Conservation (phyloP, 345 rosid species). For the Corchorus olitorius region DNA sequence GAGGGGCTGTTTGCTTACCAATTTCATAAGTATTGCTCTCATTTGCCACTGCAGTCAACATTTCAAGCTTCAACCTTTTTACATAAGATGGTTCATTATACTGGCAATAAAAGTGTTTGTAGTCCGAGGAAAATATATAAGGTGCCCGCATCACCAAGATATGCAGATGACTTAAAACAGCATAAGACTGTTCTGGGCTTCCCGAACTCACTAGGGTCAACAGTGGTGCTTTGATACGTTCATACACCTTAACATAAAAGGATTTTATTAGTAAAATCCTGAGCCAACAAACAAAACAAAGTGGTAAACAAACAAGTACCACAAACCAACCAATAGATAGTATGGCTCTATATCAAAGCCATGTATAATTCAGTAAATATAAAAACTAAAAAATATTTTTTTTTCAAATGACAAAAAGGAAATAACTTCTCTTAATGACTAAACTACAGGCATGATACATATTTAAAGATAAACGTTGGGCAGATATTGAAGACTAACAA, state of each 20-base stretch:
- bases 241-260: conserved; percentile 70
- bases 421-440: background rate
- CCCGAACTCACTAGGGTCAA: conserved; percentile 97
- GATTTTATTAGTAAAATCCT: conserved; percentile 1
- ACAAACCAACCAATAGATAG: conserved; percentile 5
- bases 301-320: conserved; percentile 14
- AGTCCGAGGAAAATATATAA: conserved; percentile 80
- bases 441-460: background rate
- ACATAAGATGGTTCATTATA: conserved; percentile 96
- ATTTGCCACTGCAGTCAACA: conserved; percentile 99
- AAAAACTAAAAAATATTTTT: background rate
- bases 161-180: conserved; percentile 94
- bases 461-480: background rate
- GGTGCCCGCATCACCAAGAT: conserved; percentile 99
- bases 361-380: background rate
- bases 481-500: conserved; percentile 8
- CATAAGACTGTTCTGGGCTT: conserved; percentile 98
- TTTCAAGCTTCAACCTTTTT: conserved; percentile 97
- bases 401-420: background rate
- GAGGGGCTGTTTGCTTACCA: conserved; percentile 53
- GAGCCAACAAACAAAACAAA: conserved; percentile 1
- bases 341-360: conserved; percentile 4
- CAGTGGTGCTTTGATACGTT: conserved; percentile 97
- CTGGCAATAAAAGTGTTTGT: conserved; percentile 97
- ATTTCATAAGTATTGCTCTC: conserved; percentile 98